These are phyloP conservation scores for Aspergillus sp. DNA, from an alignment of 2,329 filamentous ascomycete species.

Conservation along the genomic window DNA sequence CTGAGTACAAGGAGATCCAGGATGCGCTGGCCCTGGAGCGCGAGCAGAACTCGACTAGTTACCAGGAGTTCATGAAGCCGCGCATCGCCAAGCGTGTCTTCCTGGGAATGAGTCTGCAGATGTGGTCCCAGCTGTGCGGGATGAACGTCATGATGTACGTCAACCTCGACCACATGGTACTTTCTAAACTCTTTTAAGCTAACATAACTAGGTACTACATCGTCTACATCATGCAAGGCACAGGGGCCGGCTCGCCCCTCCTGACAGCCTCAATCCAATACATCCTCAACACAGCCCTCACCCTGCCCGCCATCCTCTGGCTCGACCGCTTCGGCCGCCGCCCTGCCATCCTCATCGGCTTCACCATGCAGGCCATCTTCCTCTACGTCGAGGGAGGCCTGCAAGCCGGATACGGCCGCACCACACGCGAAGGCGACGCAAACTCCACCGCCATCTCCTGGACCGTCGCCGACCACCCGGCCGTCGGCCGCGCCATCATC, in stretches of 20 bases:
- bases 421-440: constrained; percentile 5
- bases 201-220: too few species aligned
- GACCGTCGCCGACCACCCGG: constrained; percentile 19
- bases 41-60: constrained; percentile 66
- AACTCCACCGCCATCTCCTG: constrained; percentile 20
- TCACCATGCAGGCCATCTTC: constrained; percentile 56
- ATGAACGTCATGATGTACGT: constrained; percentile 68
- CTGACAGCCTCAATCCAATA: constrained; percentile 69
- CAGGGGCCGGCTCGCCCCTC: constrained; percentile 57
- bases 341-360: constrained; percentile 62
- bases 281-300: constrained; percentile 76
- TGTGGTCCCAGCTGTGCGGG: constrained; percentile 72
- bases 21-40: constrained; percentile 71
- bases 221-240: constrained; percentile 64
- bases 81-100: constrained; percentile 69
- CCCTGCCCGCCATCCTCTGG: constrained; percentile 70
- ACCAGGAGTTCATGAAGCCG: constrained; percentile 69
- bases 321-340: constrained; percentile 75
- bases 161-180: too few species aligned
- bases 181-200: too few species aligned
- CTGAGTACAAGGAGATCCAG: constrained; percentile 69
- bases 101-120: constrained; percentile 69
- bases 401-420: constrained; percentile 25
- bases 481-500: constrained; percentile 25
- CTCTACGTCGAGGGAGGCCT: constrained; percentile 42